A percentile compares a stretch with the other conserved stretches of the same genome.
Conservation (phyloP, 306 rosid species). For the Urtica urens region DNA sequence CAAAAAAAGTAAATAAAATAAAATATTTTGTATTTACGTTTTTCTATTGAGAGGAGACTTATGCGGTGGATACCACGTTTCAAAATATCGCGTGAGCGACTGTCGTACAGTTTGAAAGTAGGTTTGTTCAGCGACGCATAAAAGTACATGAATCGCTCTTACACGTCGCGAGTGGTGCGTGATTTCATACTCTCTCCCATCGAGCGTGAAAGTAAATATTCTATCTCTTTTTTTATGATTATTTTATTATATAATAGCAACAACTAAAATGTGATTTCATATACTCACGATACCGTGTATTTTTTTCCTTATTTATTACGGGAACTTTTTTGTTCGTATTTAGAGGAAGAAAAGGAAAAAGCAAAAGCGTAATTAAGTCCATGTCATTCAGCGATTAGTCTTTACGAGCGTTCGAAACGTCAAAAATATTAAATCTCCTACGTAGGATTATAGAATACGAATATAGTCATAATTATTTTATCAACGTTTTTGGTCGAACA, state of each 20-base stretch:
- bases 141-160: conserved; percentile 27
- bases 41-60: conserved; percentile 1
- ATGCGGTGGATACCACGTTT: conserved; percentile 17
- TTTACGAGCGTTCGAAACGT: neutral
- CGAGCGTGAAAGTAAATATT: conserved; percentile 15
- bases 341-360: neutral
- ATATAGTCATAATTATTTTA: neutral
- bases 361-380: conserved; percentile 14
- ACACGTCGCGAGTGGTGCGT: conserved; percentile 22
- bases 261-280: no score
- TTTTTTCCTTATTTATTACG: conserved; percentile 6
- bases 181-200: neutral
- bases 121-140: conserved; percentile 28
- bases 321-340: neutral
- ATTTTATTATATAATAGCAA: no score
- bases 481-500: neutral
- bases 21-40: conserved; percentile 45
- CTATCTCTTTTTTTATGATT: no score
- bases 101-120: conserved; percentile 9
- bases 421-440: neutral
- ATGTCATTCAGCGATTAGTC: conserved; percentile 13
- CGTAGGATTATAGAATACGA: conserved; percentile 11
- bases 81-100: conserved; percentile 8
- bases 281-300: neutral
- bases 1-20: no score